Percentiles rank a stretch among this genome's conserved stretches.
Conservation (phyloP, 2,329 filamentous ascomycete genomes). For the Colletotrichum sp. region DNA sequence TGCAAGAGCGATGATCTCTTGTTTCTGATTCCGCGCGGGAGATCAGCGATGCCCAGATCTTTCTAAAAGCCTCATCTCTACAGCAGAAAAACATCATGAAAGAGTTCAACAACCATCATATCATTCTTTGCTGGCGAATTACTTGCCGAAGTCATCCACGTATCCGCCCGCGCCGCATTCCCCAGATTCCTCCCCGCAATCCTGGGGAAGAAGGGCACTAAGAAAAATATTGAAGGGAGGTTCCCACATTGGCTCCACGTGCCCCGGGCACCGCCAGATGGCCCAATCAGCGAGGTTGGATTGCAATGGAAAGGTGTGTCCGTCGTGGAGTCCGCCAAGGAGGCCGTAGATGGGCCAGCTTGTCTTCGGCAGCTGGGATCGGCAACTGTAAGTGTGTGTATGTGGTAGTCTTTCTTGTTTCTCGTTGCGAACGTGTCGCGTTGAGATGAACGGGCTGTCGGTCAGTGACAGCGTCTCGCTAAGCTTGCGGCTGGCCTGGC, state of each 20-base stretch:
- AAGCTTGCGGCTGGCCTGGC: not conserved
- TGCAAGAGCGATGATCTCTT: not conserved
- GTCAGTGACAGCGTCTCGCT: not conserved
- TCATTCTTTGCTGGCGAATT: not conserved
- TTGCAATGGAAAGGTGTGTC: not conserved
- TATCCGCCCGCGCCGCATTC: not conserved
- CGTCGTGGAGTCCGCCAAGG: conserved; percentile 1
- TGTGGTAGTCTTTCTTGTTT: not conserved
- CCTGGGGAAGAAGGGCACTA: conserved; percentile 4
- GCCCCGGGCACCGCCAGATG: not conserved
- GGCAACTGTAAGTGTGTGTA: not conserved
- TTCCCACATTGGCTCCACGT: not conserved
- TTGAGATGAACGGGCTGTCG: not conserved
- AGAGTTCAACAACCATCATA: too few relatives aligned
- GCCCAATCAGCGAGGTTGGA: not conserved
- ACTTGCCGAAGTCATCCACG: not conserved
- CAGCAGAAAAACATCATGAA: not conserved
- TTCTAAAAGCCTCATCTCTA: not conserved
- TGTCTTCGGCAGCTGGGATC: conserved; percentile 17
- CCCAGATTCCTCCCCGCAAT: conserved; percentile 17
- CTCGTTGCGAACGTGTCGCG: not conserved
- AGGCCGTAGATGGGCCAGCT: not conserved
- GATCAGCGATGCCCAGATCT: not conserved
- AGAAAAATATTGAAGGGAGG: not conserved
- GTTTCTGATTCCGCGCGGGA: not conserved